Conservation (phyloP, 345 rosid genomes). For the Pistacia atlantica region DNA sequence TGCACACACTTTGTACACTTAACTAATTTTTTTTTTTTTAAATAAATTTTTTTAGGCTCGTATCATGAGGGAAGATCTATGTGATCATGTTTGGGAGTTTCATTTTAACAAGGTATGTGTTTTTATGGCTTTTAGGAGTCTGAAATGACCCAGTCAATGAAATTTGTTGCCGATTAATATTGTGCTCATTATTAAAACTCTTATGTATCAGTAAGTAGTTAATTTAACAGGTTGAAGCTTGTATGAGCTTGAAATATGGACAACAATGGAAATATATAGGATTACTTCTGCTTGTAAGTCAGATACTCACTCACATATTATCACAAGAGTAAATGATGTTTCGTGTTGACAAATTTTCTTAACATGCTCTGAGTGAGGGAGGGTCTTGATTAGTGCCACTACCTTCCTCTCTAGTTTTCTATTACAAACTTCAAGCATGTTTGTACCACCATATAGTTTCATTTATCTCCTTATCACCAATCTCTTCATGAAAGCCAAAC, state of each 20-base stretch:
- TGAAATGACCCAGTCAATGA: not conserved
- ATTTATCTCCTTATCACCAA: no score
- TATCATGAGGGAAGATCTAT: constrained; percentile 57
- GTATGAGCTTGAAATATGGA: constrained; percentile 1
- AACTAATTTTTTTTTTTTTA: not conserved
- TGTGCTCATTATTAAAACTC: not conserved
- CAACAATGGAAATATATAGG: no score
- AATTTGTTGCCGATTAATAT: not conserved
- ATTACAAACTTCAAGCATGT: not conserved
- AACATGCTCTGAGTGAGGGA: not conserved
- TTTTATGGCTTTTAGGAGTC: not conserved
- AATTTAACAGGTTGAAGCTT: not conserved
- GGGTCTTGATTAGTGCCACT: not conserved
- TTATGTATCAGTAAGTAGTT: no score
- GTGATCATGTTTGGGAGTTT: constrained; percentile 66
- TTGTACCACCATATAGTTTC: not conserved
- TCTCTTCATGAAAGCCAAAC: not conserved
- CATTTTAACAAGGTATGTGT: constrained; percentile 52
- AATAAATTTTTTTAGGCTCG: constrained; percentile 41
- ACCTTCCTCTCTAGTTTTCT: not conserved
- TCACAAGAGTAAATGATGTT: not conserved
- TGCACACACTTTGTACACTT: not conserved
- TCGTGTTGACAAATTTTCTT: not conserved
- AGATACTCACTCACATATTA: not conserved
- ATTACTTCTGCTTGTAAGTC: not conserved